Evolutionary conservation across 805 yeast genomes (phyloP), one percentile per base, ranked within the genome.

Genomic region (Kodamaea laetipori): DNA sequence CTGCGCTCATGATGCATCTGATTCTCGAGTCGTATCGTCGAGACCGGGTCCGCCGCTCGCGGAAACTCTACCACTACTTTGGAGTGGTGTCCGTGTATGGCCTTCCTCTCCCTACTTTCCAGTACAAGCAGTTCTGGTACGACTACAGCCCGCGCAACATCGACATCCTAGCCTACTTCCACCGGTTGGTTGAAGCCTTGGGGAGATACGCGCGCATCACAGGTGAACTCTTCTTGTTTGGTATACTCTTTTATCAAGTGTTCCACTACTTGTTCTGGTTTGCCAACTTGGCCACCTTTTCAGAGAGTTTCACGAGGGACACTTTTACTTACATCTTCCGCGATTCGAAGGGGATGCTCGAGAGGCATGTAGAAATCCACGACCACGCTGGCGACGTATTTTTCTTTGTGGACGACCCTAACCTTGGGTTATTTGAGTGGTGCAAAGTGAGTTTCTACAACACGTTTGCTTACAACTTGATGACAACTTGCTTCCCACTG

Each of bases 201-300:
- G 39, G 37, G 2, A 16, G 39, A 12, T 50, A 25, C 15, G 6
- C 37, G 45, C 7, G 52, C 41, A 36, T 43, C 43, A 13, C 26
- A 4, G 37, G 26, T 9, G 38, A 37, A 15, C 17, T 42, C 4
- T 37, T 58, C 17, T 15, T 58, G 31, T 38, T 56, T 26, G 24
- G 40, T 11, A 31, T 51, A 34, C 61, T 60, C 41, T 44, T 59
- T 19, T 58, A 54, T 19, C 43, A 52, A n/a, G 37, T 58, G 7
- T 30, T 57, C 21, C 44, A 44, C 37, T 32, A 50, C 16, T 46
- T 66, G 15, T 51, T 59, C 32, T 45, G 54, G 26, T 59, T 55
- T 35, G 61, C 65, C 18, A 59, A 63, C 42, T 47, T 58, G 32
- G 52, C 58, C 12, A 63, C 71, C 2, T 66, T 55, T 40, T 41